phyloP scores from a whole-genome alignment of 306 rosid species.

The Trichosanthes cucumerina region DNA sequence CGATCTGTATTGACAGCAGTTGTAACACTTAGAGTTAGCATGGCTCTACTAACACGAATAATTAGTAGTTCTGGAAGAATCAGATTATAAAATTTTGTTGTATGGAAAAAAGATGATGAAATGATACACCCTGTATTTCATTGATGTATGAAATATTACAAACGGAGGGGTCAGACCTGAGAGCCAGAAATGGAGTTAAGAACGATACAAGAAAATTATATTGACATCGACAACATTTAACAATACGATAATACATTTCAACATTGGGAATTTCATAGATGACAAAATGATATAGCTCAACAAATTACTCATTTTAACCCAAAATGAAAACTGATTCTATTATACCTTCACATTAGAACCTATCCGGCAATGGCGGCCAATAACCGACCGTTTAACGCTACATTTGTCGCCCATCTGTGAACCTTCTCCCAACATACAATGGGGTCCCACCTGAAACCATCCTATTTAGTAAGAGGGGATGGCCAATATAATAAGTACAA shows the following conservation, averaged over 20 bases:
- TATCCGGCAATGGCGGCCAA: slow-evolving; percentile 98
- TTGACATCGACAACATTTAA: no score
- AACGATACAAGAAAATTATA: no score
- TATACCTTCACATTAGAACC: slow-evolving; percentile 93
- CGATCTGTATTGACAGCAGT: slow-evolving; percentile 37
- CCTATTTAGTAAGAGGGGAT: slow-evolving; percentile 11
- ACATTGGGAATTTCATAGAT: not conserved
- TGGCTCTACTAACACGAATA: not conserved
- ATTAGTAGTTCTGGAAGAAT: not conserved
- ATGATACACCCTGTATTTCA: not conserved
- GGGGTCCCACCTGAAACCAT: slow-evolving; percentile 84
- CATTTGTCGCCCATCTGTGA: slow-evolving; percentile 96
- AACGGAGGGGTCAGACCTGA: no score
- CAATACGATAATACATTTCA: no score
- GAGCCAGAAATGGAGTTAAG: no score
- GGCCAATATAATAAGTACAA: slow-evolving; percentile 13
- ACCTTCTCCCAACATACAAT: slow-evolving; percentile 98
- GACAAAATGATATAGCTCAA: not conserved
- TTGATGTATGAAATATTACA: no score
- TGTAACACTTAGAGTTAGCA: not conserved
- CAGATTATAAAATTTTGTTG: not conserved
- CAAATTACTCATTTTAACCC: not conserved
- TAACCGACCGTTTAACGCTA: slow-evolving; percentile 91
- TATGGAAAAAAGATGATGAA: not conserved
- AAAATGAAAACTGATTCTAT: not conserved